Percentiles rank a stretch among this genome's conserved stretches.
Conservation (phyloP, 2,329 filamentous ascomycete species). For the Simplicillium aogashimaense region DNA sequence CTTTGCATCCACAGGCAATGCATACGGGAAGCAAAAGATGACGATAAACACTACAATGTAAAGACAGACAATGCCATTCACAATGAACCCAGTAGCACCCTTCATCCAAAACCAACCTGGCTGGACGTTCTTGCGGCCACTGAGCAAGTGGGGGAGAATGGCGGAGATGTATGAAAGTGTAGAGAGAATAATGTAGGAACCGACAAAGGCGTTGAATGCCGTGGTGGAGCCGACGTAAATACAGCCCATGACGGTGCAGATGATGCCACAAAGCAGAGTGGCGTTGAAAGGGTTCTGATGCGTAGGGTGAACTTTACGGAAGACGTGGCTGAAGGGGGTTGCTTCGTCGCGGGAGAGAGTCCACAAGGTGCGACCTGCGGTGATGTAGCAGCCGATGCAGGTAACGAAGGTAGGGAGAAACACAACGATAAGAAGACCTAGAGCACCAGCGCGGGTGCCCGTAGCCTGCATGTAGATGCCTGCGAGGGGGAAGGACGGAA, state of each 20-base stretch:
- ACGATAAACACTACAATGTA: slow-evolving; percentile 54
- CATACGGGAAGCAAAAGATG: slow-evolving; percentile 51
- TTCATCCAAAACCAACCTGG: slow-evolving; percentile 39
- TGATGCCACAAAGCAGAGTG: slow-evolving; percentile 34
- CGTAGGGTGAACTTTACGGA: slow-evolving; percentile 32
- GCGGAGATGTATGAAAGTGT: slow-evolving; percentile 48
- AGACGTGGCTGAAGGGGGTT: slow-evolving; percentile 1
- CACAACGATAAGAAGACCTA: slow-evolving; percentile 19
- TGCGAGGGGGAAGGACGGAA: slow-evolving; percentile 42
- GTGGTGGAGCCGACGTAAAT: slow-evolving; percentile 48
- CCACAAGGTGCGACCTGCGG: slow-evolving; percentile 4
- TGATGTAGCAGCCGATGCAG: slow-evolving; percentile 4
- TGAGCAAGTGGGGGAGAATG: slow-evolving; percentile 43
- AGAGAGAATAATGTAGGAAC: slow-evolving; percentile 24
- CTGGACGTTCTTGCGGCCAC: slow-evolving; percentile 6
- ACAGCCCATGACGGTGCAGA: slow-evolving; percentile 38
- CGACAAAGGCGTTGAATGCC: slow-evolving; percentile 50
- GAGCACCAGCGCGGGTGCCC: slow-evolving; percentile 25
- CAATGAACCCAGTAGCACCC: slow-evolving; percentile 31
- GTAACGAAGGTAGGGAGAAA: slow-evolving; percentile 3
- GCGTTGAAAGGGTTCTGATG: slow-evolving; percentile 45
- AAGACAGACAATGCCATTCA: slow-evolving; percentile 40
- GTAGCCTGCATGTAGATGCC: slow-evolving; percentile 46
- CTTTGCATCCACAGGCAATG: slow-evolving; percentile 29
- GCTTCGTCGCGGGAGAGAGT: slow-evolving; percentile 4